A percentile compares a stretch with the other conserved stretches of the same genome.
phyloP scores from a whole-genome alignment of 2,329 filamentous ascomycete species.

The Xylaria sp. region DNA sequence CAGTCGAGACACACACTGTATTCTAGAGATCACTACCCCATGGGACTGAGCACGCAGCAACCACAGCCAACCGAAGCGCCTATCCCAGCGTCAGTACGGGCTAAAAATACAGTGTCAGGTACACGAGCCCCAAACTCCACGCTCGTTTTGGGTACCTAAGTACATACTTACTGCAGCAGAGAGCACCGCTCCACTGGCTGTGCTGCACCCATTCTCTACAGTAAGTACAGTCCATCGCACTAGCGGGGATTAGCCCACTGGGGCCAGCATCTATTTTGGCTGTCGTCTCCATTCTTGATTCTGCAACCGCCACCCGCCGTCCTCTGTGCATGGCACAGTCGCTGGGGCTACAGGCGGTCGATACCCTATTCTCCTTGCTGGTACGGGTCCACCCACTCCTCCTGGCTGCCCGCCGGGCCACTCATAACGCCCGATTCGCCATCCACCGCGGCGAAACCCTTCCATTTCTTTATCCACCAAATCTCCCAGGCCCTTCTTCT shows the following conservation, averaged over 20 bases:
- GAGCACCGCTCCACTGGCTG: constrained; percentile 11
- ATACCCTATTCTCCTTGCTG: constrained; percentile 3
- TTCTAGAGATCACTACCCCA: not conserved
- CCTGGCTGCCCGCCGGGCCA: no score
- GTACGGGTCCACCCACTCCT: not conserved
- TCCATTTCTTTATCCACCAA: constrained; percentile 26
- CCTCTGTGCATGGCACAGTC: not conserved
- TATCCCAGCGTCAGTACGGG: no score
- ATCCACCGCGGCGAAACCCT: constrained; percentile 19
- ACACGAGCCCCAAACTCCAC: not conserved
- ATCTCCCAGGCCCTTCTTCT: constrained; percentile 35
- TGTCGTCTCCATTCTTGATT: constrained; percentile 3
- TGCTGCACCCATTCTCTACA: constrained; percentile 8
- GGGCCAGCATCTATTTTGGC: constrained; percentile 27
- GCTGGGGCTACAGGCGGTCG: constrained; percentile 4
- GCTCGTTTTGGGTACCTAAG: constrained; percentile 2
- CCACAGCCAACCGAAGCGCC: not conserved
- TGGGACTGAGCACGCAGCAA: not conserved
- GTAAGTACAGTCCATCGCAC: not conserved
- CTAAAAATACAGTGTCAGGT: not conserved
- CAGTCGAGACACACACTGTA: constrained; percentile 4
- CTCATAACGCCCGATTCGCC: not conserved
- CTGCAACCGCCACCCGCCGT: constrained; percentile 7
- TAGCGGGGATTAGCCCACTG: constrained; percentile 11
- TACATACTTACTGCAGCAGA: not conserved